Evolutionary conservation across 2,329 filamentous ascomycete genomes (phyloP).

Genomic region (Zelopaecilomyces penicillatus): DNA sequence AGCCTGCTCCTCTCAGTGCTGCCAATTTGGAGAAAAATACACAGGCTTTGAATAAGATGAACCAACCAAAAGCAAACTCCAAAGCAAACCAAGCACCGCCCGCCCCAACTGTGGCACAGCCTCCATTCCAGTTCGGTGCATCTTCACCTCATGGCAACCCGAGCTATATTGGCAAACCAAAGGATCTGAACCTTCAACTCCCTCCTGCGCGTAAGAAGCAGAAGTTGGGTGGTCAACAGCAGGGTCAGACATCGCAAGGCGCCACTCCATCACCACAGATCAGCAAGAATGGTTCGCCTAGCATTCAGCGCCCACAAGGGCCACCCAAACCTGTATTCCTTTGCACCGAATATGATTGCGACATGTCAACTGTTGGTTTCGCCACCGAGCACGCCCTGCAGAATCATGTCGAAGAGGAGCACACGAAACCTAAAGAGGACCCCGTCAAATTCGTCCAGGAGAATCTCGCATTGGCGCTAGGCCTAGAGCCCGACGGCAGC

Average conservation of each 20-base stretch:
- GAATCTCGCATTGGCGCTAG: constrained; percentile 39
- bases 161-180: constrained; percentile 42
- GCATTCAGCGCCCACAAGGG: constrained; percentile 27
- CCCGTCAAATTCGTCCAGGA: constrained; percentile 46
- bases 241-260: constrained; percentile 31
- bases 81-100: constrained; percentile 43
- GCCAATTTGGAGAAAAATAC: constrained; percentile 45
- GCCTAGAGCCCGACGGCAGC: constrained; percentile 43
- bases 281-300: constrained; percentile 39
- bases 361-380: constrained; percentile 41
- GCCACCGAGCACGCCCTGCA: constrained; percentile 45
- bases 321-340: constrained; percentile 35
- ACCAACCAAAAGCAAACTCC: constrained; percentile 31
- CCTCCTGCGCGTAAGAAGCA: constrained; percentile 50
- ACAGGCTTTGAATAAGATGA: constrained; percentile 38
- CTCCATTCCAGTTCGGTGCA: constrained; percentile 48
- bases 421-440: constrained; percentile 46
- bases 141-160: constrained; percentile 53
- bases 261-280: constrained; percentile 40
- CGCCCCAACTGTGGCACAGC: constrained; percentile 48
- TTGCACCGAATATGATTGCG: constrained; percentile 49
- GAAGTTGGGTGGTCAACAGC: constrained; percentile 35
- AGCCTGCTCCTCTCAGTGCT: constrained; percentile 31
- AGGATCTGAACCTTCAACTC: constrained; percentile 47
- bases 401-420: constrained; percentile 50